A percentile compares a stretch with the other conserved stretches of the same genome.
These are phyloP conservation scores for Trichoderma simmonsii DNA, from an alignment of 2,329 filamentous ascomycete species.

Conservation along the genomic window DNA sequence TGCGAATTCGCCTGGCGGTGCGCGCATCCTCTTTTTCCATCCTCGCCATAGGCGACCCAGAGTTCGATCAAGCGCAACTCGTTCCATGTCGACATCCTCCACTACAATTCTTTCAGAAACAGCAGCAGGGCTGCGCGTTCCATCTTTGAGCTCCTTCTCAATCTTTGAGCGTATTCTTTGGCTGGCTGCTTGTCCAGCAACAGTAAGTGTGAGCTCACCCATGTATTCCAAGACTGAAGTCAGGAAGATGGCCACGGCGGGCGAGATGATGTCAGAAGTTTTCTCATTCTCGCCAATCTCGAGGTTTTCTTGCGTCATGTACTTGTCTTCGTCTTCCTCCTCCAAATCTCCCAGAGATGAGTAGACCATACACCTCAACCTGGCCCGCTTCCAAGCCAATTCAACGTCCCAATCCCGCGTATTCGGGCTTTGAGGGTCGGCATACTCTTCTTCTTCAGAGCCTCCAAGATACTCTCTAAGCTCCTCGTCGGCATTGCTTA, in stretches of 20 bases:
- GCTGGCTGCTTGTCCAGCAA: slow-evolving; percentile 81
- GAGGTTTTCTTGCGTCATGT: slow-evolving; percentile 76
- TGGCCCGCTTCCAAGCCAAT: slow-evolving; percentile 87
- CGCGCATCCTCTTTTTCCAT: slow-evolving; percentile 84
- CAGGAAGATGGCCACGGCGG: slow-evolving; percentile 90
- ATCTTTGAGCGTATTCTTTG: slow-evolving; percentile 59
- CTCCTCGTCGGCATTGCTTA: slow-evolving; percentile 80
- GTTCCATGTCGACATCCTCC: slow-evolving; percentile 88
- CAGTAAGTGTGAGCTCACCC: slow-evolving; percentile 84
- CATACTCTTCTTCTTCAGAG: slow-evolving; percentile 69
- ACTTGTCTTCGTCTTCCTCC: slow-evolving; percentile 92
- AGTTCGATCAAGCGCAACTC: slow-evolving; percentile 83
- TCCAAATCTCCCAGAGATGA: slow-evolving; percentile 95
- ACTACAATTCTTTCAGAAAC: slow-evolving; percentile 70
- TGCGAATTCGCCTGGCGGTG: slow-evolving; percentile 47
- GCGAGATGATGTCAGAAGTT: slow-evolving; percentile 70
- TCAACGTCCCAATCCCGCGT: slow-evolving; percentile 80
- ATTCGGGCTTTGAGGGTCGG: slow-evolving; percentile 48
- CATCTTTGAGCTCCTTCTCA: slow-evolving; percentile 57
- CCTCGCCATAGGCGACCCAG: slow-evolving; percentile 88
- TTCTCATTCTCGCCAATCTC: slow-evolving; percentile 56
- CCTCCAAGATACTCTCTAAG: slow-evolving; percentile 82
- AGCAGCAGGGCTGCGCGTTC: slow-evolving; percentile 44
- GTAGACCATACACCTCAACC: slow-evolving; percentile 96
- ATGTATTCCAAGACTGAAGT: slow-evolving; percentile 93